A percentile compares a stretch with the other conserved stretches of the same genome.
Conservation (phyloP, 768 basidiomycete species). For the Kwoniella botswanensis region DNA sequence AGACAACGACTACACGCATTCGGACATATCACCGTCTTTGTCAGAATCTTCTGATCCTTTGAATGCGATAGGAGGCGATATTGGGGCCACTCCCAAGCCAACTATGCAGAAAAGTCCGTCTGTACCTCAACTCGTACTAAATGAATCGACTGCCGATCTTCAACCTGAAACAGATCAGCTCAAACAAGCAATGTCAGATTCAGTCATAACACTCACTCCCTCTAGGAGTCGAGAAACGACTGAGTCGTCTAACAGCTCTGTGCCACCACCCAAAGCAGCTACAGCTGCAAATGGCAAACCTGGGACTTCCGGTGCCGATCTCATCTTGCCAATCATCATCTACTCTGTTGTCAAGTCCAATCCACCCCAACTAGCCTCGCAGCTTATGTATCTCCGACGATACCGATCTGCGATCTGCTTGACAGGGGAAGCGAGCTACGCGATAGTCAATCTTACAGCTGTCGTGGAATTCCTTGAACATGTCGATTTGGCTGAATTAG, state of each 20-base stretch:
- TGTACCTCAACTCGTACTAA: conserved; percentile 36
- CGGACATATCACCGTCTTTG: conserved; percentile 1
- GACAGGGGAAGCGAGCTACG: conserved; percentile 87
- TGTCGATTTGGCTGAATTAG: conserved; percentile 78
- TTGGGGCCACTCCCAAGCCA: conserved; percentile 21
- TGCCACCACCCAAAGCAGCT: conserved; percentile 14
- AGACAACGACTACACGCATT: not conserved
- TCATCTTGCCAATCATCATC: conserved; percentile 90
- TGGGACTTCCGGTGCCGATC: conserved; percentile 66
- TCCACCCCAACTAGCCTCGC: conserved; percentile 78
- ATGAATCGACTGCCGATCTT: conserved; percentile 12
- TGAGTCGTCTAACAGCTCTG: not conserved
- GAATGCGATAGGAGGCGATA: conserved; percentile 18
- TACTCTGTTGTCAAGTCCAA: conserved; percentile 93
- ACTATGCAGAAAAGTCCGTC: not conserved
- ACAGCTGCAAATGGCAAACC: not conserved
- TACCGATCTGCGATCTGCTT: conserved; percentile 65
- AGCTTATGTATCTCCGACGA: conserved; percentile 63
- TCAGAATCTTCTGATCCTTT: conserved; percentile 25
- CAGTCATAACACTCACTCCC: conserved; percentile 40
- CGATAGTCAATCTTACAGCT: conserved; percentile 90
- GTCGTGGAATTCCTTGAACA: conserved; percentile 95
- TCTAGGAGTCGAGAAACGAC: conserved; percentile 10
- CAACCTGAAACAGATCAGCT: conserved; percentile 30
- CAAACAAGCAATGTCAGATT: conserved; percentile 54